phyloP scores from a whole-genome alignment of 2,329 filamentous ascomycete genomes.

The Cladosporium sp. region DNA sequence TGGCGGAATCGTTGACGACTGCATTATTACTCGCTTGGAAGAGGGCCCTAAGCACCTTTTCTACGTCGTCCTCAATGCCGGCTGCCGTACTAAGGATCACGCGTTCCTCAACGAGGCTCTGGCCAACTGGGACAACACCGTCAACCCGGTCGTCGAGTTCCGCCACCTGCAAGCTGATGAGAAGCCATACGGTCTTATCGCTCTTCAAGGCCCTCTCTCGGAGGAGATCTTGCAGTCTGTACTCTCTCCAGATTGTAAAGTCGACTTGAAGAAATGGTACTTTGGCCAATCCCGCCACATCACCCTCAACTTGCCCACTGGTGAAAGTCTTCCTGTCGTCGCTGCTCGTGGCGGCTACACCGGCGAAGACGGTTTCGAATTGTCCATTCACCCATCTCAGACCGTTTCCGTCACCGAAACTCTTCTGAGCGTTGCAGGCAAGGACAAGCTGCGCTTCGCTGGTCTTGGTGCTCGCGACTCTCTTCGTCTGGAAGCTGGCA shows the following conservation, averaged over 20 bases:
- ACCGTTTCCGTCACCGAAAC: constrained; percentile 64
- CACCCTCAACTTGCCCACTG: constrained; percentile 58
- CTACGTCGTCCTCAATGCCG: constrained; percentile 95
- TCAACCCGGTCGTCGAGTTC: constrained; percentile 33
- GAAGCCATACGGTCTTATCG: constrained; percentile 71
- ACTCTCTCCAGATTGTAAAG: constrained; percentile 50
- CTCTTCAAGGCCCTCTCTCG: constrained; percentile 81
- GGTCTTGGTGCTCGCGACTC: constrained; percentile 89
- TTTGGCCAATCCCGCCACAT: constrained; percentile 74
- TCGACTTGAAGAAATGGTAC: constrained; percentile 61
- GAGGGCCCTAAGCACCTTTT: constrained; percentile 50
- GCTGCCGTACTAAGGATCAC: constrained; percentile 82
- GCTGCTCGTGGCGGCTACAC: constrained; percentile 92
- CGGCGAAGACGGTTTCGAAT: constrained; percentile 96
- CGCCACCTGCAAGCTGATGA: constrained; percentile 34
- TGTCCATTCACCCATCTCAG: constrained; percentile 70
- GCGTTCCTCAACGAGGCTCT: constrained; percentile 71
- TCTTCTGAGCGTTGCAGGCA: constrained; percentile 57
- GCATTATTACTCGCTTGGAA: constrained; percentile 80
- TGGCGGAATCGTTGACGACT: constrained; percentile 93
- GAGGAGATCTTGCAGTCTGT: constrained; percentile 63
- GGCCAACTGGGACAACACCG: constrained; percentile 53
- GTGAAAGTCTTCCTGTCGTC: constrained; percentile 55
- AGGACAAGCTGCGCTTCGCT: constrained; percentile 69
- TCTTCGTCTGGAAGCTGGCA: constrained; percentile 88